Percentiles rank a stretch among this genome's conserved stretches.
These are phyloP conservation scores for Cercophora newfieldiana DNA, from an alignment of 495 filamentous ascomycete species.

Conservation along the genomic window DNA sequence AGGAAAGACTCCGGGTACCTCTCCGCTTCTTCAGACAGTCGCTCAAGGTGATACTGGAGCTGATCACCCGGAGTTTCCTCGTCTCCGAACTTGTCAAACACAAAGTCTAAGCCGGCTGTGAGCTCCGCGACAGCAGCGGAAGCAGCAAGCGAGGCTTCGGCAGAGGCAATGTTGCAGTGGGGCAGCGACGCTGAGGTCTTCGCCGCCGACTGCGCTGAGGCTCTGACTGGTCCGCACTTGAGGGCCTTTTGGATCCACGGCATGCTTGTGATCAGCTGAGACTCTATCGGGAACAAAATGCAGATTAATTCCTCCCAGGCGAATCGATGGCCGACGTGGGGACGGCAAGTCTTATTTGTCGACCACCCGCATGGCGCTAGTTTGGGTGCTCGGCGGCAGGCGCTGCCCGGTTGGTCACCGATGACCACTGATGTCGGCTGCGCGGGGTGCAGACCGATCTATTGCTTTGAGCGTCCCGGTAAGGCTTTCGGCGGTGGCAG, in stretches of 20 bases:
- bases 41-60: conserved; percentile 12
- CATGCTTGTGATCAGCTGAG: background rate
- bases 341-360: background rate
- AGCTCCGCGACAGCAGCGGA: conserved; percentile 12
- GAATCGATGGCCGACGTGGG: background rate
- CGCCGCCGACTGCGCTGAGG: conserved; percentile 7
- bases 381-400: background rate
- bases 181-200: background rate
- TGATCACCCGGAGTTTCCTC: conserved; percentile 9
- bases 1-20: conserved; percentile 4
- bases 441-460: background rate
- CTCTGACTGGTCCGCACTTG: background rate
- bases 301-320: background rate
- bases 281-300: background rate
- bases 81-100: conserved; percentile 11
- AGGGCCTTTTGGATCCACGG: conserved; percentile 11
- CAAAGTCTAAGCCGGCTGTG: conserved; percentile 4
- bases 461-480: background rate
- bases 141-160: conserved; percentile 9
- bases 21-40: conserved; percentile 2
- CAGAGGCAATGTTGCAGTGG: conserved; percentile 7
- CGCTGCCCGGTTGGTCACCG: background rate
- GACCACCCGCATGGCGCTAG: background rate
- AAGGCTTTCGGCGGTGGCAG: conserved; percentile 10
- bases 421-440: background rate